phyloP scores from a whole-genome alignment of 148 eudicot genomes.

The Diospyros kaki region DNA sequence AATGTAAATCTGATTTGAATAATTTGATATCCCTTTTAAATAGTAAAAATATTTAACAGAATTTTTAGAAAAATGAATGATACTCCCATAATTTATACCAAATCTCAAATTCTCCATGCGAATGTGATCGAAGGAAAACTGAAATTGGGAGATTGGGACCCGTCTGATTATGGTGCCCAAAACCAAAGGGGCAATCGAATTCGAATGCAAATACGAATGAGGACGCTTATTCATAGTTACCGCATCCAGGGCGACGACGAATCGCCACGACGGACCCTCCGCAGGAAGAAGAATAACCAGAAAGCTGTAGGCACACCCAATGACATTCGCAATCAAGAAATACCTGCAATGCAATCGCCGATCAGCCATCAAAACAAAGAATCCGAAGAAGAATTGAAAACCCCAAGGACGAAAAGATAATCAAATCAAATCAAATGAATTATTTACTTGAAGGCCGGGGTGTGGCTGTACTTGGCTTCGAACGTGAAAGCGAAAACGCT shows the following conservation, averaged over 20 bases:
- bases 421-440: not conserved
- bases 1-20: too few species aligned
- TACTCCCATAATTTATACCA: too few species aligned
- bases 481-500: not conserved
- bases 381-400: not conserved
- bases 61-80: too few species aligned
- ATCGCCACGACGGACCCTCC: slow-evolving; percentile 2
- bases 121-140: too few species aligned
- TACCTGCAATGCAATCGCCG: not conserved
- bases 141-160: not conserved
- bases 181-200: not conserved
- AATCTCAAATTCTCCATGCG: too few species aligned
- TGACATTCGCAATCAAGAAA: slow-evolving; percentile 13
- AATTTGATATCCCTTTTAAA: too few species aligned
- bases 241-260: slow-evolving; percentile 13
- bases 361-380: not conserved
- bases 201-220: not conserved
- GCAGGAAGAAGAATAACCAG: slow-evolving; percentile 12
- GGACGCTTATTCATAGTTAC: not conserved
- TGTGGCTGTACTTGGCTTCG: slow-evolving; percentile 21
- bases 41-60: too few species aligned
- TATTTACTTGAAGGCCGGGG: slow-evolving; percentile 19
- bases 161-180: not conserved
- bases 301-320: slow-evolving; percentile 17
- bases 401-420: not conserved